These are phyloP conservation scores for Gloeopeniophorella convolvens DNA, from an alignment of 768 basidiomycete species.

Conservation along the genomic window DNA sequence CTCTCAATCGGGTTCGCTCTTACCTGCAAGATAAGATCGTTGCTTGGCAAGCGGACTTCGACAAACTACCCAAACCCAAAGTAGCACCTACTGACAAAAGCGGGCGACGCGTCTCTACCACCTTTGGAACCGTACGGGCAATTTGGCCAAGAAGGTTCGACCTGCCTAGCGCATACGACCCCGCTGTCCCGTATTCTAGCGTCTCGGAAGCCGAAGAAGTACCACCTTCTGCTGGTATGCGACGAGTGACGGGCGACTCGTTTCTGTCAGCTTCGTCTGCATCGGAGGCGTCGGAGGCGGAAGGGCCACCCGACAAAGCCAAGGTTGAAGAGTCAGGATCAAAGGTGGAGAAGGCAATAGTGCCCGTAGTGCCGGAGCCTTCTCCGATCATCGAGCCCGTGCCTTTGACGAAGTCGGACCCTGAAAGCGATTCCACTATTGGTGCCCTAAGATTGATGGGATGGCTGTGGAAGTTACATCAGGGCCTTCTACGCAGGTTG, in stretches of 20 bases:
- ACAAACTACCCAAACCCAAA: conserved; percentile 71
- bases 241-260: conserved; percentile 48
- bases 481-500: conserved; percentile 18
- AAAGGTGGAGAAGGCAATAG: background rate
- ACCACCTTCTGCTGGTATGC: conserved; percentile 31
- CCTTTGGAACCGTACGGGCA: conserved; percentile 58
- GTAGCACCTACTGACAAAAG: conserved; percentile 41
- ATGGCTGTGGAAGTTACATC: background rate
- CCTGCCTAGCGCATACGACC: conserved; percentile 45
- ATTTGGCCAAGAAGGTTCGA: conserved; percentile 68
- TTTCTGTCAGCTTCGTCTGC: conserved; percentile 53
- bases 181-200: conserved; percentile 51
- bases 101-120: conserved; percentile 48
- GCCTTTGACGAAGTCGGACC: conserved; percentile 42
- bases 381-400: background rate
- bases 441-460: conserved; percentile 40
- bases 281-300: conserved; percentile 65
- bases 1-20: conserved; percentile 78
- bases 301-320: conserved; percentile 31
- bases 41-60: conserved; percentile 94
- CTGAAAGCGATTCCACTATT: conserved; percentile 83
- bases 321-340: conserved; percentile 17
- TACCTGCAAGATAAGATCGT: conserved; percentile 90
- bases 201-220: conserved; percentile 73
- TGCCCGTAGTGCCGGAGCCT: conserved; percentile 2